phyloP scores from a whole-genome alignment of 192 early-diverging fungal genomes.

The Umbelopsis sp. region DNA sequence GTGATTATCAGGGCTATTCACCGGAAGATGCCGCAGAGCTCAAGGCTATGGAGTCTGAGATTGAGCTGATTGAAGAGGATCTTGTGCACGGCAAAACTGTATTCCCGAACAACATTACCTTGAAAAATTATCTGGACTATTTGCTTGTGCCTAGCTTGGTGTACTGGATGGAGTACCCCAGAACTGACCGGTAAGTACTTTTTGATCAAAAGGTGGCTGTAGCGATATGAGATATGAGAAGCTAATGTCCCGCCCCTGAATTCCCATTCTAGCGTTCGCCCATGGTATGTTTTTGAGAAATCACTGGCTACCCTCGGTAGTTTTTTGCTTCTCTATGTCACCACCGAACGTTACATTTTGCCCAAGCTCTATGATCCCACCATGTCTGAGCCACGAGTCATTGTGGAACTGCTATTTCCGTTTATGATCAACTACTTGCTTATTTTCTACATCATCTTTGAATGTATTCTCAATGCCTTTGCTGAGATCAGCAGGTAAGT shows the following conservation, averaged over 20 bases:
- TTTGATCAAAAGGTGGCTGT: background rate
- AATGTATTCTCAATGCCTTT: conserved; percentile 95
- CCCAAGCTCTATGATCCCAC: conserved; percentile 74
- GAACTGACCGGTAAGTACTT: conserved; percentile 66
- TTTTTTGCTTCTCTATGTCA: conserved; percentile 81
- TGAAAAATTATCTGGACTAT: conserved; percentile 86
- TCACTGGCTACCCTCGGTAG: conserved; percentile 74
- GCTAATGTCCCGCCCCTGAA: background rate
- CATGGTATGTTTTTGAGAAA: conserved; percentile 88
- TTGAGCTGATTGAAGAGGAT: conserved; percentile 58
- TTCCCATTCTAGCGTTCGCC: conserved; percentile 66
- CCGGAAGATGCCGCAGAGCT: background rate
- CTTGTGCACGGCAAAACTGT: conserved; percentile 55
- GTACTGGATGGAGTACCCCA: conserved; percentile 92
- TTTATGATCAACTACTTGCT: conserved; percentile 92
- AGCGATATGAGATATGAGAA: background rate
- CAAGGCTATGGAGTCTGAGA: conserved; percentile 39
- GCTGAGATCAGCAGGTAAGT: conserved; percentile 84
- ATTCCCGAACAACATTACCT: conserved; percentile 82
- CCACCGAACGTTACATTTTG: conserved; percentile 85
- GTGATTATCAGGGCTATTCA: conserved; percentile 6
- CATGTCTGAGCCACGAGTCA: conserved; percentile 53
- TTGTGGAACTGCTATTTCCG: conserved; percentile 80
- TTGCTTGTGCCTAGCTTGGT: conserved; percentile 88
- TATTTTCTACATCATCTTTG: conserved; percentile 95